Conservation (phyloP, 805 yeast genomes). For the Kodamaea kaohsiungensis region DNA sequence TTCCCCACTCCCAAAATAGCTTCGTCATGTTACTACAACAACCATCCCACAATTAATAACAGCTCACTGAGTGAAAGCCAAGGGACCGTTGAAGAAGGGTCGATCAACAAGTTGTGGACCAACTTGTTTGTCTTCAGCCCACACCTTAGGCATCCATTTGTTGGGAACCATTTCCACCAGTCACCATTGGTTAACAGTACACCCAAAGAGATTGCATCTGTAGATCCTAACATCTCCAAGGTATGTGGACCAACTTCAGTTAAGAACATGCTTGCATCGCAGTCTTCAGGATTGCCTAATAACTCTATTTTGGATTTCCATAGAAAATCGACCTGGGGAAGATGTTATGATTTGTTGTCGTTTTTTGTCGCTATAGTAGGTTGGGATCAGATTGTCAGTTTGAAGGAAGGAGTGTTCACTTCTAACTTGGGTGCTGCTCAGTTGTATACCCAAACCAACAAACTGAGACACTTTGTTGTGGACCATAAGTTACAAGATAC, state of each 20-base stretch:
- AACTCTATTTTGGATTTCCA: conserved; percentile 34
- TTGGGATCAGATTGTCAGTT: conserved; percentile 73
- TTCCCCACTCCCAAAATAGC: conserved; percentile 29
- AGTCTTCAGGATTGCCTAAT: conserved; percentile 27
- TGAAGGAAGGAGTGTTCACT: conserved; percentile 68
- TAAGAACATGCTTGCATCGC: conserved; percentile 31
- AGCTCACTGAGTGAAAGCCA: background rate
- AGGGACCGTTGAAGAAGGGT: conserved; percentile 21
- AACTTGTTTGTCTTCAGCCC: conserved; percentile 30
- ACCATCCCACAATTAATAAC: background rate
- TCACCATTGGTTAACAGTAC: conserved; percentile 37
- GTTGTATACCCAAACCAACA: background rate
- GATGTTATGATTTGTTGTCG: conserved; percentile 65
- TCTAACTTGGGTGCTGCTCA: conserved; percentile 18
- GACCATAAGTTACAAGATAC: conserved; percentile 21
- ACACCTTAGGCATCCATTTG: conserved; percentile 34
- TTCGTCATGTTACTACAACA: conserved; percentile 6
- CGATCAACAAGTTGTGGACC: conserved; percentile 35
- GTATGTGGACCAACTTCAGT: conserved; percentile 28
- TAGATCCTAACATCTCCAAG: conserved; percentile 30
- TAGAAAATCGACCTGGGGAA: conserved; percentile 42
- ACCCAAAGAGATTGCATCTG: conserved; percentile 36
- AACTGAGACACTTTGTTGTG: background rate
- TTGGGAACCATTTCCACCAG: conserved; percentile 36
- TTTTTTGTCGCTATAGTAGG: conserved; percentile 68